These are phyloP conservation scores for Arbutus unedo DNA, from an alignment of 148 eudicot species.

Conservation along the genomic window DNA sequence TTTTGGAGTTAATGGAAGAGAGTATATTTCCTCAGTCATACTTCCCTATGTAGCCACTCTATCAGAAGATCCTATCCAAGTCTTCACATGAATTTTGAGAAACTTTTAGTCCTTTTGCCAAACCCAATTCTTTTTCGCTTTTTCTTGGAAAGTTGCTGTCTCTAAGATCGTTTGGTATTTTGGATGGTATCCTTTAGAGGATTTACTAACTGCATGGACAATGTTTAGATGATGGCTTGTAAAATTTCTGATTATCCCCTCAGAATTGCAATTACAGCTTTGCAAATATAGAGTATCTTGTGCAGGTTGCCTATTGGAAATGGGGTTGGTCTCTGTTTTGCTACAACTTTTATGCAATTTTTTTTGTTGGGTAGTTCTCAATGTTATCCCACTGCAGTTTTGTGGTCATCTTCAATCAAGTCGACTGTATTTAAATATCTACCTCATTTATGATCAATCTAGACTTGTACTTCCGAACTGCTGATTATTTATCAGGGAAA, in stretches of 20 bases:
- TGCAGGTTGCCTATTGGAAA: neutral
- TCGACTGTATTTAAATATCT: neutral
- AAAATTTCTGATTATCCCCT: neutral
- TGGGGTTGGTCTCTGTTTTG: constrained; percentile 6
- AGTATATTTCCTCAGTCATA: neutral
- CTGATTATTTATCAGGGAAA: neutral
- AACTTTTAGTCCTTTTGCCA: neutral
- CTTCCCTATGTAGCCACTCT: neutral
- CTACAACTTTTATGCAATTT: neutral
- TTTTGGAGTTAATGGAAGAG: neutral
- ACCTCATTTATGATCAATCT: neutral
- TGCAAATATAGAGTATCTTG: constrained; percentile 10
- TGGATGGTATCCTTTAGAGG: neutral
- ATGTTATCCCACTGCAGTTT: constrained; percentile 7
- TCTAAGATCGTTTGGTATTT: constrained; percentile 1
- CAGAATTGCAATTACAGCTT: neutral
- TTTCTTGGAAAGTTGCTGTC: neutral
- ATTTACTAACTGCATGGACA: neutral
- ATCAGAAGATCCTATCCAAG: neutral
- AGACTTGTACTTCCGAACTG: neutral
- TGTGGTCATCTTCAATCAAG: neutral
- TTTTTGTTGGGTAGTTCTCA: neutral
- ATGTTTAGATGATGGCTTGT: neutral
- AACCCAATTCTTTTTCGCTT: neutral
- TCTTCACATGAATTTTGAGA: neutral